Evolutionary conservation across 345 rosid species (phyloP).

Genomic region (Salix arbutifolia): DNA sequence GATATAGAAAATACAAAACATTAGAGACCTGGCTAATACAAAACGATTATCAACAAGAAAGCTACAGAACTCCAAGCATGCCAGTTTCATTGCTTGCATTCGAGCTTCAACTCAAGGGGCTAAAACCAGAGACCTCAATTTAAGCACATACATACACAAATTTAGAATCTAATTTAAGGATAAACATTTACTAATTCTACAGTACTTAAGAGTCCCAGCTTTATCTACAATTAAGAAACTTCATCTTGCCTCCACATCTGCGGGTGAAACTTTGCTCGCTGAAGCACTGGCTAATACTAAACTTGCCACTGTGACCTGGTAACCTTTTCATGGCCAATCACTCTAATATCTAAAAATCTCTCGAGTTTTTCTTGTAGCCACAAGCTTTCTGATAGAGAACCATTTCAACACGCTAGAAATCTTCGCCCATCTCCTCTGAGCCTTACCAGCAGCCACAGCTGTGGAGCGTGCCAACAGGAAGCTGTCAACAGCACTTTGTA

Average conservation of each 20-base stretch:
- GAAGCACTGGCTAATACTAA: conserved; percentile 2
- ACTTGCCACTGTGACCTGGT: not conserved
- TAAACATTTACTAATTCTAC: not conserved
- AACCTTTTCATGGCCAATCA: not conserved
- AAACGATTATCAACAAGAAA: conserved; percentile 2
- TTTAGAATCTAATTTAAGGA: conserved; percentile 11
- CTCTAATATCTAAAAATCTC: conserved; percentile 34
- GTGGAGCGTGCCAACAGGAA: conserved; percentile 44
- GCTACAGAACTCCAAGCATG: conserved; percentile 11
- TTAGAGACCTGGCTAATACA: not conserved
- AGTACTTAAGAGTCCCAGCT: not conserved
- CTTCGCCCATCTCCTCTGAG: conserved; percentile 86
- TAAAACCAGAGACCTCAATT: conserved; percentile 4
- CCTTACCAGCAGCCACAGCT: conserved; percentile 40
- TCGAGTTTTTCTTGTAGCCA: conserved; percentile 35
- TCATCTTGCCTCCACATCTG: conserved; percentile 17
- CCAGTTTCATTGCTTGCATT: not conserved
- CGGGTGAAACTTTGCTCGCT: conserved; percentile 21
- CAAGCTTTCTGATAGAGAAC: conserved; percentile 58
- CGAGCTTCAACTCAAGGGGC: conserved; percentile 11
- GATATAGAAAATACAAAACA: too few relatives aligned
- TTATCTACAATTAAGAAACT: conserved; percentile 8
- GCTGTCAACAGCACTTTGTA: conserved; percentile 55
- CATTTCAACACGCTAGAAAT: conserved; percentile 74
- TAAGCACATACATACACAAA: conserved; percentile 17